These are phyloP conservation scores for Agrocybe praecox DNA, from an alignment of 768 basidiomycete genomes.

Conservation along the genomic window DNA sequence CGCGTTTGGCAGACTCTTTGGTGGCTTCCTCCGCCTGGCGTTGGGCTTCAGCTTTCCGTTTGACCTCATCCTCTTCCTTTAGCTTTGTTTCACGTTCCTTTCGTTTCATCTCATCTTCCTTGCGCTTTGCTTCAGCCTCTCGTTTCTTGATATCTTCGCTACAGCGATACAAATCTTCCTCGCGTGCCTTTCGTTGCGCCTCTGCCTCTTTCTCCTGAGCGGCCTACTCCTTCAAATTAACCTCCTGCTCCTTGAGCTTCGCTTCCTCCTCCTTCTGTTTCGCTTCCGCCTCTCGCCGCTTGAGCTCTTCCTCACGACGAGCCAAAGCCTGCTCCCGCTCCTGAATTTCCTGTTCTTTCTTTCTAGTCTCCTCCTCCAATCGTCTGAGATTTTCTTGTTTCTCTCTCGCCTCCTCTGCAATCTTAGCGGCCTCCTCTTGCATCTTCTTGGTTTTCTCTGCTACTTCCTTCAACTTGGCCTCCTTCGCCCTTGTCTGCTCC, in stretches of 20 bases:
- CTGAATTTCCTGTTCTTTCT: slow-evolving; percentile 31
- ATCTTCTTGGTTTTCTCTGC: slow-evolving; percentile 28
- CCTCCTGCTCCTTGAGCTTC: slow-evolving; percentile 8
- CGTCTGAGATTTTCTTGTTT: slow-evolving; percentile 27
- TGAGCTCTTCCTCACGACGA: slow-evolving; percentile 36
- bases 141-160: slow-evolving; percentile 13
- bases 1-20: slow-evolving; percentile 27
- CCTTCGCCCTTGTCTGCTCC: slow-evolving; percentile 19
- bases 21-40: slow-evolving; percentile 24
- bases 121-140: slow-evolving; percentile 19
- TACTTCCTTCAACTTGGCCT: slow-evolving; percentile 28
- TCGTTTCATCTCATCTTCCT: slow-evolving; percentile 25
- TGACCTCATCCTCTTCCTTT: slow-evolving; percentile 24
- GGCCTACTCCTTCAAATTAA: slow-evolving; percentile 3
- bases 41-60: slow-evolving; percentile 8
- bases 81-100: slow-evolving; percentile 13
- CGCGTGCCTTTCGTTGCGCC: slow-evolving; percentile 7
- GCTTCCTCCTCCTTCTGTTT: slow-evolving; percentile 22
- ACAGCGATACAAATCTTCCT: slow-evolving; percentile 8
- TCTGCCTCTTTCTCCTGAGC: slow-evolving; percentile 15
- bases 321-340: slow-evolving; percentile 29
- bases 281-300: slow-evolving; percentile 32
- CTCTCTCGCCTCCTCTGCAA: slow-evolving; percentile 21
- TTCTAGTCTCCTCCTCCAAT: slow-evolving; percentile 31
- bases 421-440: slow-evolving; percentile 25